Evolutionary conservation across 2,329 filamentous ascomycete genomes (phyloP).

Genomic region (Talaromyces sp.): DNA sequence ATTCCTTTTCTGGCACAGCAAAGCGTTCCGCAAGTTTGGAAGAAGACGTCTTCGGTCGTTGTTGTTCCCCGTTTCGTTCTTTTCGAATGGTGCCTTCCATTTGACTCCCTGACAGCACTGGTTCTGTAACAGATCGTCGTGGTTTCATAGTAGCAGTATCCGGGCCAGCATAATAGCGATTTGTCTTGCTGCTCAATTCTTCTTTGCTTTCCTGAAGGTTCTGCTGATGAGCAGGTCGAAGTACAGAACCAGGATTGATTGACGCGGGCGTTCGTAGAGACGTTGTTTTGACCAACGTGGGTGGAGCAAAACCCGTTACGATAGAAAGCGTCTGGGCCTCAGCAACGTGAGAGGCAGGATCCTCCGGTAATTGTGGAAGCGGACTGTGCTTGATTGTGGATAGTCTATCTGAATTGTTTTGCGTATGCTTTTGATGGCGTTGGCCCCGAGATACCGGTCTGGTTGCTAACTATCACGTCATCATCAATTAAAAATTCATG

Average conservation of each 20-base stretch:
- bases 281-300: slow-evolving; percentile 6
- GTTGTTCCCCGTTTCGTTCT: neutral
- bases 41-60: slow-evolving; percentile 3
- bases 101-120: neutral
- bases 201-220: neutral
- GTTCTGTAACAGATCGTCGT: slow-evolving; percentile 5
- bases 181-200: neutral
- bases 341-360: neutral
- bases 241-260: neutral
- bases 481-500: slow-evolving; percentile 48
- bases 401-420: neutral
- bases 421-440: neutral
- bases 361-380: neutral
- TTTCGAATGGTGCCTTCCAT: neutral
- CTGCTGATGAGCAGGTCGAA: neutral
- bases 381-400: neutral
- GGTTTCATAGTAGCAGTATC: neutral
- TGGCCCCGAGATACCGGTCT: neutral
- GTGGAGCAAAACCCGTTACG: neutral
- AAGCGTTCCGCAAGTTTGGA: neutral
- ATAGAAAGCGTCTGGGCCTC: neutral
- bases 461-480: neutral
- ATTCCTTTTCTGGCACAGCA: neutral
- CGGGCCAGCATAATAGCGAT: neutral
- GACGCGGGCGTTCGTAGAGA: neutral